Evolutionary conservation across 148 eudicot species (phyloP), one percentile per base, ranked within the genome.

Genomic region (Selenicereus undatus): DNA sequence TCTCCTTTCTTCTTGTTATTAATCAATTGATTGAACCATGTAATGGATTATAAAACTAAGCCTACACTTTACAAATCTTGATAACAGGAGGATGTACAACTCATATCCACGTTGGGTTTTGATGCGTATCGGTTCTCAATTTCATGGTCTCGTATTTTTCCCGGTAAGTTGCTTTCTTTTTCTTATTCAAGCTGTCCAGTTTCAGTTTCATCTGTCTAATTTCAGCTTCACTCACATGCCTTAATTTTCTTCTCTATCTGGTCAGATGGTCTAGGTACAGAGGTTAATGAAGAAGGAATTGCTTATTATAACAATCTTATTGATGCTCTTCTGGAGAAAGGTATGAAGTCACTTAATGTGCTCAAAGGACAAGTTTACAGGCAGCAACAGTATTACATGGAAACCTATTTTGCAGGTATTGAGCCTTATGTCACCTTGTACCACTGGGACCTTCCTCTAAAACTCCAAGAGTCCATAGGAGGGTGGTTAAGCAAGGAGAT

Each of bases 401-500:
- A 29, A 27, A 69, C 24, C 73, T 80, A 21, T 62, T 52, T 81
- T 86, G 78, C 88, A 93, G 95, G 94, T 81, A 89, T 93, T 81
- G 85, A 87, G 82, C 97, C 97, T 64, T 93, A 77, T 85, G 88
- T 82, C 52, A 93, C 97, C 76, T 83, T 91, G 78, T 91, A 90
- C 81, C 97, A 93, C 80, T 93, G 97, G 97, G 97, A 93, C 89
- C 92, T 93, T 86, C 97, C 97, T 64, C 84, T 88, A 71, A 86
- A 89, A 84, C 95, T 93, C 84, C 81, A 90, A 64, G 90, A 93
- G 84, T 82, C 90, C n/a, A 86, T 89, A 64, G 97, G 87, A 78
- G 95, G 97, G 69, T 93, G 97, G 95, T 75, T 88, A 82, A 87
- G 84, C 84, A 84, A 88, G 85, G 84, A 91, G 75, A 84, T 91